These are phyloP conservation scores for Solanum corneliomulleri DNA, from an alignment of 257 asterid genomes.

Conservation along the genomic window DNA sequence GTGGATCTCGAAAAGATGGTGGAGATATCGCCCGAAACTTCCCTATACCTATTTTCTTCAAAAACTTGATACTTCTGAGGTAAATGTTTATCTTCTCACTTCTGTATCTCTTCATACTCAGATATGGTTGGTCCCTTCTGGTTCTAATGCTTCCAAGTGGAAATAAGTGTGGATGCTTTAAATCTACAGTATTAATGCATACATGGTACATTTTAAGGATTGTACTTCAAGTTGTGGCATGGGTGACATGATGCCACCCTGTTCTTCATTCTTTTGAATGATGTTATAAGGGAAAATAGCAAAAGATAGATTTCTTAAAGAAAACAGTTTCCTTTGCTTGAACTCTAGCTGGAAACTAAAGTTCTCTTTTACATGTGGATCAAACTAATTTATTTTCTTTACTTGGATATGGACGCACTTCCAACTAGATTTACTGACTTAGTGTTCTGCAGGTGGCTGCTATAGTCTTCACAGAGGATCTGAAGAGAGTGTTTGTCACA, in stretches of 20 bases:
- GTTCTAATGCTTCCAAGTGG: background rate
- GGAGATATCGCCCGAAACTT: slow-evolving; percentile 98
- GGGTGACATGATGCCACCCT: background rate
- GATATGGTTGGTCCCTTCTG: background rate
- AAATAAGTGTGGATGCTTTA: background rate
- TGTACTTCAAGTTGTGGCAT: background rate
- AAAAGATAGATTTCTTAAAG: background rate
- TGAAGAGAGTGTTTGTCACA: slow-evolving; percentile 78
- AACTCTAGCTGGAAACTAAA: background rate
- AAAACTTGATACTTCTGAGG: slow-evolving; percentile 95
- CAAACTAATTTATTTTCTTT: background rate
- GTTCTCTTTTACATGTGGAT: background rate
- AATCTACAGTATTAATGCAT: background rate
- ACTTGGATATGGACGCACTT: background rate
- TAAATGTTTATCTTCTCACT: slow-evolving; percentile 11
- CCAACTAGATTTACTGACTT: background rate
- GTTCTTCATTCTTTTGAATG: background rate
- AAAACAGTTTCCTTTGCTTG: background rate
- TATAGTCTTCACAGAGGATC: slow-evolving; percentile 91
- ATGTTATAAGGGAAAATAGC: background rate
- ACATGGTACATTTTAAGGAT: background rate
- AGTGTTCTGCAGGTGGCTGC: slow-evolving; percentile 63
- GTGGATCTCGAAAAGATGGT: slow-evolving; percentile 99
- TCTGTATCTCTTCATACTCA: background rate
- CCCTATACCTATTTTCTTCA: slow-evolving; percentile 93